Base-by-base conservation (phyloP, 768 basidiomycete species). In the Naganishia friedmannii region DNA sequence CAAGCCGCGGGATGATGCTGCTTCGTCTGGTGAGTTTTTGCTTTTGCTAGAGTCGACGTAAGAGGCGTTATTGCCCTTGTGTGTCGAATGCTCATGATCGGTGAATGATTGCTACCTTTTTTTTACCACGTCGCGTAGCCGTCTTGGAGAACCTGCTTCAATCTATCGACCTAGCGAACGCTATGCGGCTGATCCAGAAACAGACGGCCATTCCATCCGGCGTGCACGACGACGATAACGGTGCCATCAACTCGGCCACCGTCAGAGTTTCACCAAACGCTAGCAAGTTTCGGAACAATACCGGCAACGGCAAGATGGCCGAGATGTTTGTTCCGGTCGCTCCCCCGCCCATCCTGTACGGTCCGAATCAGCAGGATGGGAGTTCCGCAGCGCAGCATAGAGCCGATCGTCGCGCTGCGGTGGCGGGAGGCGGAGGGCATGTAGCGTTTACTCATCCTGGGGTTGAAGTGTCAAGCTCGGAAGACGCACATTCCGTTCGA, bases 111-210 rank as follows among this genome's bases (percentile, higher is more conserved):
- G 42, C 42, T 8, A 13, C 2, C 42, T 42, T 2, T 15, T 42
- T 42, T 26, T n/a, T n/a, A n/a, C n/a, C 6, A 51, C 19, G n/a
- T 51, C 12, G 12, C 12, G 21, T n/a, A 63, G 60, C 60, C n/a
- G 32, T 42, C 9, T 26, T 63, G 60, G 60, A 63, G 8, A 63
- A 63, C 12, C 60, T 63, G 2, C 46, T 63, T 29, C 42, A 37
- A 3, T 63, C 60, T 8, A 28, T 63, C 12, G 60, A 63, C 46
- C 26, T 63, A 4, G 60, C 60, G 3, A 63, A 63, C 17, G 60
- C 60, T 5, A 63, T 63, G 60, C 60, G 60, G 8, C 42, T 63
- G 15, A 63, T 63, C 4, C 60, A 63, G 15, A 63, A 63, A 23
- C 60, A 63, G 26, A 63, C 39, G 26, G 39, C 46, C 3, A 37